Base-by-base conservation (phyloP, 441 rosid species). In the Aleurites moluccanus region DNA sequence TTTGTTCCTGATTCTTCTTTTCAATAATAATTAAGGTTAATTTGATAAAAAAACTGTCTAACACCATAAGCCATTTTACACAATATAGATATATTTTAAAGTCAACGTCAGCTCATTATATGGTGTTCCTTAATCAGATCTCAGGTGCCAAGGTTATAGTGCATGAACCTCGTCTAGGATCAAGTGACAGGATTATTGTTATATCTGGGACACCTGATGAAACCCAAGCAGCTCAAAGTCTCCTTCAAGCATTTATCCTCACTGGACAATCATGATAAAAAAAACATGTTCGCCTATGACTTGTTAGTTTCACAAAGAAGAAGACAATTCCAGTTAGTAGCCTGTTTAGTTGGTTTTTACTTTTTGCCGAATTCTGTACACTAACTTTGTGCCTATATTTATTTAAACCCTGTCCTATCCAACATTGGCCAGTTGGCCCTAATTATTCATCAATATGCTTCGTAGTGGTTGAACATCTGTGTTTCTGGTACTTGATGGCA, bases 191-290 rank as follows among this genome's bases (percentile, higher is more conserved):
- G 84, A 88, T 90, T 81, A 68, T 96, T 62, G 93, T 96, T 76
- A 93, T 96, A 81, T 92, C 98, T 67, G 99, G 99, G 73, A 88
- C 97, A 56, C 97, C 98, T 25, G 97, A 93, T 84, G 88, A 93
- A 90, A 89, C 97, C 75, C 98, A 89, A 75, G 95, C 97, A 57
- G 99, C 97, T 72, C 98, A 96, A 84, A 93, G 94, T 84, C 97
- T 96, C 75, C 99, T 96, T 62, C 97, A 93, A 74, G 98, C 99
- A 49, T 96, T 92, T 79, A 91, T 96, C 84, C 93, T 91, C 83
- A 86, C 89, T 14, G 98, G 99, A 60, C 83, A 86, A 85, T 85
- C 90, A 38, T 86, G 82, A 78, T 69, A 42, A 55, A 25, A 50
- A 61, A 49, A 64, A 35, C 18, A 25, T 57, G 67, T n/a, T 60